Evolutionary conservation across 148 eudicot species (phyloP).

Genomic region (Silene uniflora): DNA sequence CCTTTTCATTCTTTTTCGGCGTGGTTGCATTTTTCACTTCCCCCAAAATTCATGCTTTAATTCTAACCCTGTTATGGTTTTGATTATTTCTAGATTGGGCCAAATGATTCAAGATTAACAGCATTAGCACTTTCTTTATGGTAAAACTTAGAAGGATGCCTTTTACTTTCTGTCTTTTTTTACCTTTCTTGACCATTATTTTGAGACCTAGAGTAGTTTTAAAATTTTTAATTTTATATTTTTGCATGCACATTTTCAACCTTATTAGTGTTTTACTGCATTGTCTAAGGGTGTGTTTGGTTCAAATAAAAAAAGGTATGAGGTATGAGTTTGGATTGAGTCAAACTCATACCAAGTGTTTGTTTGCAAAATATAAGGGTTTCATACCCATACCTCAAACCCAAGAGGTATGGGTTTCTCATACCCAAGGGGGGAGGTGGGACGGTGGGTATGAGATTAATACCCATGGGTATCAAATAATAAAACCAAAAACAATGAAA

Average conservation of each 20-base stretch:
- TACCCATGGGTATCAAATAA: no score
- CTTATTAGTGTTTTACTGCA: neutral
- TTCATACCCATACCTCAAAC: no score
- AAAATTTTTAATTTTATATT: neutral
- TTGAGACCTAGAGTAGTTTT: neutral
- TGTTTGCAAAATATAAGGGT: no score
- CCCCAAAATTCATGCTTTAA: constrained; percentile 25
- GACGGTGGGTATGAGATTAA: no score
- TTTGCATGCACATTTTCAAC: neutral
- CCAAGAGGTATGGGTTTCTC: no score
- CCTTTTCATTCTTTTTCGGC: constrained; percentile 21
- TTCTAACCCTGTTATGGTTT: constrained; percentile 14
- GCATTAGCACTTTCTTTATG: constrained; percentile 20
- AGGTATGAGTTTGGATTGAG: no score
- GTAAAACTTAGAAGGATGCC: constrained; percentile 11
- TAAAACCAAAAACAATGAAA: no score
- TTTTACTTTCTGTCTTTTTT: constrained; percentile 3
- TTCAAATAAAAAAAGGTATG: no score
- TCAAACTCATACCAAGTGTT: no score
- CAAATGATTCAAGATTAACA: constrained; percentile 11
- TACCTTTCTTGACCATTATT: constrained; percentile 27
- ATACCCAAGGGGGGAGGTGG: no score
- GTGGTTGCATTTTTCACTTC: constrained; percentile 17
- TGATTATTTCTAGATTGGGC: constrained; percentile 18
- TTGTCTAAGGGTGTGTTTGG: no score